Conservation (phyloP, 2,329 filamentous ascomycete genomes). For the Ambrosiella xylebori region DNA sequence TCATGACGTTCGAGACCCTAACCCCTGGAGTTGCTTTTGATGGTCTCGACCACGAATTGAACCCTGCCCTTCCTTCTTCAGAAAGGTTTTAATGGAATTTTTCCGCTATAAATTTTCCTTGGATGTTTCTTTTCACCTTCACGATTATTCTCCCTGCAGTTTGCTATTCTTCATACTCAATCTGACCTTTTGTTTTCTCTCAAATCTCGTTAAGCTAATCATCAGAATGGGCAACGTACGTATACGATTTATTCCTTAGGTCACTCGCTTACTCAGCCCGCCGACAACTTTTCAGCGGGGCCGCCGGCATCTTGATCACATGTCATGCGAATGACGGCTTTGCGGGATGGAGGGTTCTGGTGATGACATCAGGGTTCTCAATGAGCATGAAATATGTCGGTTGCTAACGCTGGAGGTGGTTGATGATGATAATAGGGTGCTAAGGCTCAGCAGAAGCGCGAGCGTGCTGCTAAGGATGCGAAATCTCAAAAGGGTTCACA, state of each 20-base stretch:
- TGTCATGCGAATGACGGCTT: not conserved
- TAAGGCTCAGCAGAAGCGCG: slow-evolving; percentile 55
- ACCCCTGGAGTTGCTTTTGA: too few species aligned
- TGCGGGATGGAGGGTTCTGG: not conserved
- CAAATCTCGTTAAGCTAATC: not conserved
- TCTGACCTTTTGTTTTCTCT: not conserved
- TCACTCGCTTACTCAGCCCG: not conserved
- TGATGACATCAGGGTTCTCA: too few species aligned
- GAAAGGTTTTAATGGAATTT: too few species aligned
- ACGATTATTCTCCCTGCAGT: too few species aligned
- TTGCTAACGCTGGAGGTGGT: not conserved
- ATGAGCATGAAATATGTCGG: too few species aligned
- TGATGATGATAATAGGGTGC: slow-evolving; percentile 30
- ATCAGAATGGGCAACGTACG: slow-evolving; percentile 15
- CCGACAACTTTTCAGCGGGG: not conserved
- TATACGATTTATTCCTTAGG: not conserved
- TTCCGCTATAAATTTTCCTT: too few species aligned
- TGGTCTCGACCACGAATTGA: not conserved
- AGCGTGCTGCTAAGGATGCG: slow-evolving; percentile 48
- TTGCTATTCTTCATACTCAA: too few species aligned
- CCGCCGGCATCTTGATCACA: not conserved
- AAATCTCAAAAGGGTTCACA: slow-evolving; percentile 46
- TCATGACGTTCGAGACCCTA: too few species aligned
- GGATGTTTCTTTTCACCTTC: too few species aligned
- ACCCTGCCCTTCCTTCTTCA: not conserved